Evolutionary conservation across 441 rosid genomes (phyloP).

Genomic region (Populus hybrid): DNA sequence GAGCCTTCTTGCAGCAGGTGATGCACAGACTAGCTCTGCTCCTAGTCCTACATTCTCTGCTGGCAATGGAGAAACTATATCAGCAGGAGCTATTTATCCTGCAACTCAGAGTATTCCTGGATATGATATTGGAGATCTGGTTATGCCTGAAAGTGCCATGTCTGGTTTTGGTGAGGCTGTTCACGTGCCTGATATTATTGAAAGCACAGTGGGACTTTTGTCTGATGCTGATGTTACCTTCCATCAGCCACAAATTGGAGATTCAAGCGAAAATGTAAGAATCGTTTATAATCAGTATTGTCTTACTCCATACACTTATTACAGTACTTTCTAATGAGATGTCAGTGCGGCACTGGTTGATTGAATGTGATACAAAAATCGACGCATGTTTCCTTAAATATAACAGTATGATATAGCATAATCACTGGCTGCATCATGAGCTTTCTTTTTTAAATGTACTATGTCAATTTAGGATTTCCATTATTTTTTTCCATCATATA

Average conservation of each 20-base stretch:
- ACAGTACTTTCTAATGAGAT: not conserved
- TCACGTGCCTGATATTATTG: slow-evolving; percentile 86
- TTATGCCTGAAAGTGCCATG: slow-evolving; percentile 52
- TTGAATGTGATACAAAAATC: not conserved
- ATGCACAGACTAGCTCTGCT: slow-evolving; percentile 67
- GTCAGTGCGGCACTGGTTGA: not conserved
- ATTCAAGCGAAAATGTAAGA: slow-evolving; percentile 75
- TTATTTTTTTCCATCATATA: not conserved
- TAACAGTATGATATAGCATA: not conserved
- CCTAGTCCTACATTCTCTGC: slow-evolving; percentile 85
- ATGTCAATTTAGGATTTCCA: not conserved
- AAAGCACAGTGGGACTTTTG: slow-evolving; percentile 83
- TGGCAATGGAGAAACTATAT: slow-evolving; percentile 57
- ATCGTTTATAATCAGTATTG: not conserved
- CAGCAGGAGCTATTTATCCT: slow-evolving; percentile 46
- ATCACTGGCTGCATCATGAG: not conserved
- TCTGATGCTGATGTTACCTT: slow-evolving; percentile 76
- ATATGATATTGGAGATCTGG: slow-evolving; percentile 55
- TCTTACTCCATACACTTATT: not conserved
- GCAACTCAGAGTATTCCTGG: slow-evolving; percentile 43
- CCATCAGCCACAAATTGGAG: slow-evolving; percentile 54
- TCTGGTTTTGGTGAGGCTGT: slow-evolving; percentile 61
- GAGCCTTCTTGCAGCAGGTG: slow-evolving; percentile 67
- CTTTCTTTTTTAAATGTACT: not conserved
- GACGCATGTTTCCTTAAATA: not conserved